Percentiles rank a stretch among this genome's conserved stretches.
phyloP scores from a whole-genome alignment of 2,329 filamentous ascomycete species.

The Balansia obtecta region DNA sequence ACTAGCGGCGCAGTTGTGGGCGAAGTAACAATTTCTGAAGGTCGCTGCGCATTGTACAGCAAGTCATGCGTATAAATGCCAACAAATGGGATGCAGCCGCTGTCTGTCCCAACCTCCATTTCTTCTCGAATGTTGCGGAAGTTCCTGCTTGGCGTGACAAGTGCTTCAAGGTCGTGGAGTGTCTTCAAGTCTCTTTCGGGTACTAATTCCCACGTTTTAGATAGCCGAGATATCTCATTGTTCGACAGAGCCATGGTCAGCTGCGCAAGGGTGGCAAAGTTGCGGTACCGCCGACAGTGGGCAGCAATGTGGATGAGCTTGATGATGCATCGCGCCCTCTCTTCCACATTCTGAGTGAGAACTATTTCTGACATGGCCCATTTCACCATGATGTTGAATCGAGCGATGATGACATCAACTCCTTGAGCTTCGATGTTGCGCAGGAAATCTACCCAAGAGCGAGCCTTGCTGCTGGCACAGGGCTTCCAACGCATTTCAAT shows the following conservation, averaged over 20 bases:
- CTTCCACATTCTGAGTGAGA: constrained; percentile 57
- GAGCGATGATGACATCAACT: constrained; percentile 72
- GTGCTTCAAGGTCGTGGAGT: constrained; percentile 54
- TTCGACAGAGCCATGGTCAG: constrained; percentile 66
- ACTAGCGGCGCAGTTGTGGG: constrained; percentile 56
- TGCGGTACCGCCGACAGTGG: constrained; percentile 63
- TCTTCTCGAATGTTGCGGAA: constrained; percentile 66
- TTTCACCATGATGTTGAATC: constrained; percentile 82
- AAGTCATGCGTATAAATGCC: constrained; percentile 76
- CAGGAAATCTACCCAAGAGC: constrained; percentile 74
- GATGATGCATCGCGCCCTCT: constrained; percentile 63
- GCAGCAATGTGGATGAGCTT: constrained; percentile 74
- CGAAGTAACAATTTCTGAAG: constrained; percentile 59
- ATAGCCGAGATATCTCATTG: constrained; percentile 55
- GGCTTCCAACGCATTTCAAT: constrained; percentile 78
- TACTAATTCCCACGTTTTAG: constrained; percentile 60
- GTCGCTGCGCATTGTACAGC: constrained; percentile 69
- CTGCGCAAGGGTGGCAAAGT: constrained; percentile 76
- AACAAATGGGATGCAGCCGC: constrained; percentile 73
- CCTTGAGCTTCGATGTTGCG: constrained; percentile 59
- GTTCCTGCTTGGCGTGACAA: constrained; percentile 67
- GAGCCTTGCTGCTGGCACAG: constrained; percentile 46
- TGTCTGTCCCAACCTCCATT: constrained; percentile 59
- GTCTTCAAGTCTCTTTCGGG: constrained; percentile 51
- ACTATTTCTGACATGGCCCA: constrained; percentile 74